phyloP scores from a whole-genome alignment of 805 yeast species.

The Ogataea dorogensis region DNA sequence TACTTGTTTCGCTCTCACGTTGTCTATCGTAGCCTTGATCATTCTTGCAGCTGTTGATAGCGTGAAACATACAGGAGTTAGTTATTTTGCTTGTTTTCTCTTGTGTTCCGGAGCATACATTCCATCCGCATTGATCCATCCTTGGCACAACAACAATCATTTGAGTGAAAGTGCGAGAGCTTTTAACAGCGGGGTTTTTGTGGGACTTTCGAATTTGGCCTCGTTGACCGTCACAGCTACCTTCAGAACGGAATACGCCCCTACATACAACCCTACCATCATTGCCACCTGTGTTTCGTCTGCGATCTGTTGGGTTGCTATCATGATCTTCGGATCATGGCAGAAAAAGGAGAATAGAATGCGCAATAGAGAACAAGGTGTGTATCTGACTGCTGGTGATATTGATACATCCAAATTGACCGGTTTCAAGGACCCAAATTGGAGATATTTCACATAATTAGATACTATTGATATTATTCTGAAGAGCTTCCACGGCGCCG shows the following conservation, averaged over 20 bases:
- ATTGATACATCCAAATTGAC: conserved; percentile 14
- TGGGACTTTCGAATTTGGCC: conserved; percentile 36
- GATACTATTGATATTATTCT: neutral
- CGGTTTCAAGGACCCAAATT: conserved; percentile 17
- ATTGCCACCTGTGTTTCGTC: conserved; percentile 20
- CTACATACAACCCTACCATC: conserved; percentile 33
- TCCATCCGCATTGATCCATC: conserved; percentile 21
- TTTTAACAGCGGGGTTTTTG: conserved; percentile 22
- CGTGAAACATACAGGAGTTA: conserved; percentile 13
- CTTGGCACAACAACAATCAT: conserved; percentile 23
- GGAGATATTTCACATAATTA: conserved; percentile 17
- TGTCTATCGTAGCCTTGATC: conserved; percentile 16
- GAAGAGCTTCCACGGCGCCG: neutral
- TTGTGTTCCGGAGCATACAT: conserved; percentile 20
- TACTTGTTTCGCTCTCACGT: conserved; percentile 14
- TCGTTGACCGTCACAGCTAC: conserved; percentile 36
- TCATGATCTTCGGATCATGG: conserved; percentile 15
- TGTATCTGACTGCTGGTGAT: conserved; percentile 10
- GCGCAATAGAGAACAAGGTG: conserved; percentile 14
- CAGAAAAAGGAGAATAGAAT: conserved; percentile 15
- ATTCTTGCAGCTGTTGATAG: conserved; percentile 17
- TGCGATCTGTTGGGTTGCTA: conserved; percentile 15
- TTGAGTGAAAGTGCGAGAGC: conserved; percentile 17
- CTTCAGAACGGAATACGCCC: conserved; percentile 35
- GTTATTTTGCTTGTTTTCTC: conserved; percentile 21